phyloP scores from a whole-genome alignment of 2,329 filamentous ascomycete genomes.

The Colletotrichum gloeosporioides region DNA sequence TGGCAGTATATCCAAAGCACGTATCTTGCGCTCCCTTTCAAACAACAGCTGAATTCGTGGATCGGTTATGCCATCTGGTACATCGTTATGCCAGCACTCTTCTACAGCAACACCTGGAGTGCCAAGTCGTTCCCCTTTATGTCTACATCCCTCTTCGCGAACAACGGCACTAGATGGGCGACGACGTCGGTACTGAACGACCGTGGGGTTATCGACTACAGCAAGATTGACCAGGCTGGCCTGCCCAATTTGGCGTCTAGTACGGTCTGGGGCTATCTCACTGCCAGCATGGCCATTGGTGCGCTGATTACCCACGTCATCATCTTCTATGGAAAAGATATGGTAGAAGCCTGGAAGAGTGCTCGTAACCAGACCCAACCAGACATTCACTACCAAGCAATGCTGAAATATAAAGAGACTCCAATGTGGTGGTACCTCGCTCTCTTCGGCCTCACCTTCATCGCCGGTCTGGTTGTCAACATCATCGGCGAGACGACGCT shows the following conservation, averaged over 20 bases:
- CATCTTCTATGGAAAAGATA: slow-evolving; percentile 25
- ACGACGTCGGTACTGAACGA: slow-evolving; percentile 26
- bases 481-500: slow-evolving; percentile 40
- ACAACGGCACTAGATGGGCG: slow-evolving; percentile 28
- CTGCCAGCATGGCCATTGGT: slow-evolving; percentile 34
- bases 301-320: slow-evolving; percentile 25
- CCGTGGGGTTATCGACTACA: slow-evolving; percentile 29
- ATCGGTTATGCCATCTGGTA: slow-evolving; percentile 42
- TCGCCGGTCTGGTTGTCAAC: slow-evolving; percentile 38
- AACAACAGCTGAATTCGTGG: slow-evolving; percentile 40
- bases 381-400: slow-evolving; percentile 47
- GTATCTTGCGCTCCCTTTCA: slow-evolving; percentile 40
- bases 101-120: slow-evolving; percentile 45
- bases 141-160: slow-evolving; percentile 31
- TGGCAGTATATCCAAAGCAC: slow-evolving; percentile 47
- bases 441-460: slow-evolving; percentile 34
- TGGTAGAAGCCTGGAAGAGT: slow-evolving; percentile 24
- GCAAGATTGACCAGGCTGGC: slow-evolving; percentile 28
- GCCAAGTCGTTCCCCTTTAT: slow-evolving; percentile 37
- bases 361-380: slow-evolving; percentile 22
- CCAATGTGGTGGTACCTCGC: slow-evolving; percentile 40
- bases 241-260: slow-evolving; percentile 31
- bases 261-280: slow-evolving; percentile 30
- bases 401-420: slow-evolving; percentile 45
- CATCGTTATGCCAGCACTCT: slow-evolving; percentile 39